These are phyloP conservation scores for Sextonia rubra DNA, from an alignment of 164 flowering plant species.

Conservation along the genomic window DNA sequence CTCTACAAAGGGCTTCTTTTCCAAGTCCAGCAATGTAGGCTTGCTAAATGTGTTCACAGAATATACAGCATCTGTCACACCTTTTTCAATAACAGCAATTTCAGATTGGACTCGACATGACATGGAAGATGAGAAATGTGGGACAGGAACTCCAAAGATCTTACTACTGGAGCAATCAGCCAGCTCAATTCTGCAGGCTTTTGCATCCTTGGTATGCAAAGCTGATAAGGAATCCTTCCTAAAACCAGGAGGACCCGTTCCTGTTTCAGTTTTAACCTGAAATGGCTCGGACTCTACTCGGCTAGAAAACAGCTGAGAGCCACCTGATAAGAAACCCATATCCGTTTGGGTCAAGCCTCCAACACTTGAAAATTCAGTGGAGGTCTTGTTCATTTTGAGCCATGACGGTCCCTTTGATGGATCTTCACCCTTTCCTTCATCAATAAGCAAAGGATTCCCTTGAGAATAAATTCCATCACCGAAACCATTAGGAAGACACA, in stretches of 20 bases:
- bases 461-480: constrained; percentile 17
- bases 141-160: constrained; percentile 62
- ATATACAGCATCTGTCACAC: constrained; percentile 24
- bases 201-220: constrained; percentile 23
- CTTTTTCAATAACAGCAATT: constrained; percentile 17
- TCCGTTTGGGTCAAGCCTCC: constrained; percentile 16
- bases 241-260: constrained; percentile 16
- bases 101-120: constrained; percentile 14
- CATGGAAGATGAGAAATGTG: constrained; percentile 21
- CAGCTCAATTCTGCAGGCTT: constrained; percentile 18
- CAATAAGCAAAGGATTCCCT: constrained; percentile 19
- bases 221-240: constrained; percentile 17
- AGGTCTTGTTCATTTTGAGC: constrained; percentile 22
- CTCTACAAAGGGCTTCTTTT: constrained; percentile 18
- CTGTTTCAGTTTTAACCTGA: constrained; percentile 17
- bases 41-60: constrained; percentile 56
- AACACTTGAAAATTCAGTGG: constrained; percentile 8
- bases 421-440: constrained; percentile 29
- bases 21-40: constrained; percentile 22
- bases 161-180: constrained; percentile 28
- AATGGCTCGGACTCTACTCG: constrained; percentile 4
- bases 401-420: constrained; percentile 24
- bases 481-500: constrained; percentile 26
- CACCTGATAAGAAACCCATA: constrained; percentile 19
- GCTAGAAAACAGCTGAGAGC: constrained; percentile 1